Conservation (phyloP, 345 rosid genomes). For the Lepidium africanum region DNA sequence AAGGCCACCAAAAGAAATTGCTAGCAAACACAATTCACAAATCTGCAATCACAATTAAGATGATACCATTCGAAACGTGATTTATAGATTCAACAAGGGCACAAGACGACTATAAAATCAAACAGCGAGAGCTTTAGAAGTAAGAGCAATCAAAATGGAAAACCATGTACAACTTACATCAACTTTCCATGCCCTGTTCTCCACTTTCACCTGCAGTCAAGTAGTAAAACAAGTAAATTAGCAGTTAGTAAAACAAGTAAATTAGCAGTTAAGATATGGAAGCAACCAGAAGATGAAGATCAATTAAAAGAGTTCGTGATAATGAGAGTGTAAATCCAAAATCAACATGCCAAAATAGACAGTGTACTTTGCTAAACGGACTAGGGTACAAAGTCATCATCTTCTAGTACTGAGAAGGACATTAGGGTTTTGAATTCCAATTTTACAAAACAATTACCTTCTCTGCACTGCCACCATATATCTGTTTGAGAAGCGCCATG, state of each 20-base stretch:
- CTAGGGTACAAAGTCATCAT: not conserved
- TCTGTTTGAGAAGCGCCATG: slow-evolving; percentile 80
- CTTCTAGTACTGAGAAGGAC: not conserved
- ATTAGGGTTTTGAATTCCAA: not conserved
- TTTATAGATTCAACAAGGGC: not conserved
- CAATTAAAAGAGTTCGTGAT: not conserved
- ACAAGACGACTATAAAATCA: not conserved
- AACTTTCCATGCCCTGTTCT: slow-evolving; percentile 80
- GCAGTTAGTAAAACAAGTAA: not conserved
- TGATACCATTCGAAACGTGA: not conserved
- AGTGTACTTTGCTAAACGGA: not conserved
- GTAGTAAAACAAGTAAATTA: not conserved
- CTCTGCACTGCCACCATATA: slow-evolving; percentile 78
- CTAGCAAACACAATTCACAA: not conserved
- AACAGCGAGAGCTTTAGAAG: not conserved
- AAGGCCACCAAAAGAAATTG: not conserved
- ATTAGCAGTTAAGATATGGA: not conserved
- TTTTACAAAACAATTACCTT: slow-evolving; percentile 37
- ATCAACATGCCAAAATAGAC: not conserved
- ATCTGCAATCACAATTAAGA: not conserved
- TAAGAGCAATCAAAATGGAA: not conserved
- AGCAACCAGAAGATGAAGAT: not conserved
- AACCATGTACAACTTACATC: slow-evolving; percentile 45
- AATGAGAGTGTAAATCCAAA: slow-evolving; percentile 1
- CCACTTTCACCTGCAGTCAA: slow-evolving; percentile 89